Conservation (phyloP, 225 moss, liverwort and hornwort genomes). For the Rhytidiadelphus loreus region DNA sequence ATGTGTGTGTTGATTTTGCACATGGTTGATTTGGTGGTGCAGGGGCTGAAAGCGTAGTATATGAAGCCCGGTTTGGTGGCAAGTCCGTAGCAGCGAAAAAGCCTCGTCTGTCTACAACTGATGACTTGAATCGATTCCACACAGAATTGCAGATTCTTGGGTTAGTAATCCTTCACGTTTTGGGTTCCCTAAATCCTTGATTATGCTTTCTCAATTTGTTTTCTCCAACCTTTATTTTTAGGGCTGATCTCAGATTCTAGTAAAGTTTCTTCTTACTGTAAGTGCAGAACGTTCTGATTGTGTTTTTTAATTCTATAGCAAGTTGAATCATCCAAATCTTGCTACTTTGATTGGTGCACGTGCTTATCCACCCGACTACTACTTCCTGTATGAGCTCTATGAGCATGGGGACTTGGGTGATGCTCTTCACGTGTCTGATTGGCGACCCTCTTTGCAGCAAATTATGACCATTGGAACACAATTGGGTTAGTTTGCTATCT, state of each 20-base stretch:
- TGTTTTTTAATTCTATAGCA: slow-evolving; percentile 3
- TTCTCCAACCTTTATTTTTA: neutral
- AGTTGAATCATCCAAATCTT: slow-evolving; percentile 45
- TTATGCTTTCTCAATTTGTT: too few species aligned
- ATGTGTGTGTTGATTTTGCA: neutral
- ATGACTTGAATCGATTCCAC: slow-evolving; percentile 54
- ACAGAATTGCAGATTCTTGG: slow-evolving; percentile 45
- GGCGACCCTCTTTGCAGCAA: slow-evolving; percentile 46
- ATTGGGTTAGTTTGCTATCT: slow-evolving; percentile 33
- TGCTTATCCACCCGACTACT: slow-evolving; percentile 58
- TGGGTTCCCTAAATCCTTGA: neutral
- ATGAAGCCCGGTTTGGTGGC: slow-evolving; percentile 34
- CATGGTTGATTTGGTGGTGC: neutral
- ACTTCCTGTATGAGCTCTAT: slow-evolving; percentile 41
- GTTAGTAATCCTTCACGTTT: neutral
- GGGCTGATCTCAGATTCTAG: neutral
- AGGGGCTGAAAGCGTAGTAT: slow-evolving; percentile 63
- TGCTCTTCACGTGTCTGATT: slow-evolving; percentile 58
- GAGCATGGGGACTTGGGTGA: slow-evolving; percentile 52
- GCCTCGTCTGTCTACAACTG: slow-evolving; percentile 42
- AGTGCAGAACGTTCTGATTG: neutral
- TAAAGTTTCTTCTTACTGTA: neutral
- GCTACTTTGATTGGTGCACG: slow-evolving; percentile 50
- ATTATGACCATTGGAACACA: slow-evolving; percentile 37
- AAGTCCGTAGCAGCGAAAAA: slow-evolving; percentile 50